Evolutionary conservation across 225 moss, liverwort and hornwort species (phyloP), one percentile per base, ranked within the genome.

Genomic region (Antitrichia curtipendula): DNA sequence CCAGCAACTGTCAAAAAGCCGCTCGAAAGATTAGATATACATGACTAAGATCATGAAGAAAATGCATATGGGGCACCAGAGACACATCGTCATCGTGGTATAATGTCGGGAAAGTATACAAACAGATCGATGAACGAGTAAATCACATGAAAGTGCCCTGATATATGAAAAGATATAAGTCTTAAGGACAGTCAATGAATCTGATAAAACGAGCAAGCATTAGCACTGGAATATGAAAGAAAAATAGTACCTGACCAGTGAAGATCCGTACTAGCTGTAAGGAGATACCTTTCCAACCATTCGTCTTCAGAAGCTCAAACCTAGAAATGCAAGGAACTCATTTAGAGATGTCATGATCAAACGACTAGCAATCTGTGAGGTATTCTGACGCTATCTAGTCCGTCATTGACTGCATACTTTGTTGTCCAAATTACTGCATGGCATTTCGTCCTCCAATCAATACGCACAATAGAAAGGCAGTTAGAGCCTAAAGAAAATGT

Each of bases 291-390:
- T 95, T 97, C 82, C 93, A 88, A 57, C 91, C 86, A 69, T 97
- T 97, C 25, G 90, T 90, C 91, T 95, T 95, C 75, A 97, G 75
- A 90, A 97, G 90, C 88, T 97, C 97, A 82, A 93, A 96, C 87
- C 96, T 97, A 92, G 74, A 82, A 66, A 78, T 41, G 40, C 59
- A 85, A 78, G 24, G 50, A 50, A 87, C 49, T 89, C 77, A 72
- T 64, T 47, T 29, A 83, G 72, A 78, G 29, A n/a, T 56, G 65
- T 82, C 65, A 81, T 41, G 27, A 66, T 68, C 68, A 66, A 58
- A 57, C 50, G 75, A 68, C 82, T 71, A 40, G 74, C 50, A 84
- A 78, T 78, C 83, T 86, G 83, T 77, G 45, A 68, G 32, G 25
- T 63, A 71, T 68, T 82, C 77, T 82, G 24, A 70, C 22, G 18